Evolutionary conservation across 768 basidiomycete genomes (phyloP).

Genomic region (Boletus sp.): DNA sequence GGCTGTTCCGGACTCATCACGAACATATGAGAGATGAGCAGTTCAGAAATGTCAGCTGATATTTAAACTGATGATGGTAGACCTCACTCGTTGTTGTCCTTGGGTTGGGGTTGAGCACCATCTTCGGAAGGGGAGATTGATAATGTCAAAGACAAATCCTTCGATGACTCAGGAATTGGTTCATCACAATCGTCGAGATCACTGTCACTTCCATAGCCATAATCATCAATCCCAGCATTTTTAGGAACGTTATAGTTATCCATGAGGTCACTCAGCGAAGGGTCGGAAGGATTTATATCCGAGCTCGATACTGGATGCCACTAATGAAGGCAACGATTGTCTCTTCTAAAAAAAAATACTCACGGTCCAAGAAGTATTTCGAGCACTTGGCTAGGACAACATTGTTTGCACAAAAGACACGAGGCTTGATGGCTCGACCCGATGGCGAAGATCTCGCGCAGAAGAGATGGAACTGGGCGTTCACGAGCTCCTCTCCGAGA

Average conservation of each 20-base stretch:
- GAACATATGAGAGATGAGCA: slow-evolving; percentile 15
- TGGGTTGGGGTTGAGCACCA: background rate
- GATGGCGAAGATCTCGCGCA: slow-evolving; percentile 16
- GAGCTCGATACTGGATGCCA: slow-evolving; percentile 15
- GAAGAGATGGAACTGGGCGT: slow-evolving; percentile 34
- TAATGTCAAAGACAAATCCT: background rate
- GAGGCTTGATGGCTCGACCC: slow-evolving; percentile 16
- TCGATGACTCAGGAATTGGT: background rate
- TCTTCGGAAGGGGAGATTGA: background rate
- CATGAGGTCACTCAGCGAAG: slow-evolving; percentile 15
- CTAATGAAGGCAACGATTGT: background rate
- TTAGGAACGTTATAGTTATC: slow-evolving; percentile 9
- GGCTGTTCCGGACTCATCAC: slow-evolving; percentile 18
- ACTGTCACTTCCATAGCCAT: slow-evolving; percentile 35
- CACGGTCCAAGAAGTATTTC: slow-evolving; percentile 28
- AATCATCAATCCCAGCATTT: slow-evolving; percentile 16
- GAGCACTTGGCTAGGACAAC: slow-evolving; percentile 26
- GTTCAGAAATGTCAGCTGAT: slow-evolving; percentile 12
- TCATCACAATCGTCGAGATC: slow-evolving; percentile 33
- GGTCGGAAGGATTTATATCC: slow-evolving; percentile 7
- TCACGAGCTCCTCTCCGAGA: slow-evolving; percentile 27
- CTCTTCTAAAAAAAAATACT: background rate
- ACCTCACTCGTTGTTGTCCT: slow-evolving; percentile 10
- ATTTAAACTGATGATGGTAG: background rate
- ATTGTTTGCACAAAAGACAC: slow-evolving; percentile 29